Evolutionary conservation across 306 rosid genomes (phyloP), one percentile per base, ranked within the genome.

Genomic region (Sechiopsis laciniata): DNA sequence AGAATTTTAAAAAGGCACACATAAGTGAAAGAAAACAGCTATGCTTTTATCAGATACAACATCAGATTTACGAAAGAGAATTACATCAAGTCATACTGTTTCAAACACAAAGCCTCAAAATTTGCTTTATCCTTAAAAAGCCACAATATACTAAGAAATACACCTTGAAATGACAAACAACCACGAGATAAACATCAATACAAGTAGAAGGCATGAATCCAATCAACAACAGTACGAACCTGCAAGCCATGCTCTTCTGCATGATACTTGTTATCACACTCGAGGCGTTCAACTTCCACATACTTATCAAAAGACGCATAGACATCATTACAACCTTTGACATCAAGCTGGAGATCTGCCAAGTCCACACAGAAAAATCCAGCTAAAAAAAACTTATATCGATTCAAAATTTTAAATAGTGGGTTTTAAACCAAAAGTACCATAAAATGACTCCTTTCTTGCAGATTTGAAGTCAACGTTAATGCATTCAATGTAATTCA

Each of bases 371-470:
- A 46, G 12, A n/a, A 74, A 37, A 74, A 51, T 32, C 40, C 10
- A 73, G 32, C 66, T 17, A 56, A 55, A 19, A 19, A 11, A 35
- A 12, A 56, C 61, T 37, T 70, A 22, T 26, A 15, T 51, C 40
- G 16, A 58, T 48, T 66, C 32, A n/a, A 62, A 19, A 32, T 55
- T 55, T 55, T 51, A 61, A 54, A 68, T 8, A 40, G 76, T 40
- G 37, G 22, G 19, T 63, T 42, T 24, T 48, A 40, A 78, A 71
- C 87, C 61, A 77, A 72, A 68, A 71, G 73, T 84, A 93, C 97
- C 98, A 82, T 93, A 90, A 82, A 93, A 93, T 78, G 98, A 93
- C 74, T 93, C 97, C 78, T 90, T 93, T 85, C 97, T 86, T 45
- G 97, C 90, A 19, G 98, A 93, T 81, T 88, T 90, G 74, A 87